Conservation (phyloP, 345 rosid species). For the Eucalyptus virginea region DNA sequence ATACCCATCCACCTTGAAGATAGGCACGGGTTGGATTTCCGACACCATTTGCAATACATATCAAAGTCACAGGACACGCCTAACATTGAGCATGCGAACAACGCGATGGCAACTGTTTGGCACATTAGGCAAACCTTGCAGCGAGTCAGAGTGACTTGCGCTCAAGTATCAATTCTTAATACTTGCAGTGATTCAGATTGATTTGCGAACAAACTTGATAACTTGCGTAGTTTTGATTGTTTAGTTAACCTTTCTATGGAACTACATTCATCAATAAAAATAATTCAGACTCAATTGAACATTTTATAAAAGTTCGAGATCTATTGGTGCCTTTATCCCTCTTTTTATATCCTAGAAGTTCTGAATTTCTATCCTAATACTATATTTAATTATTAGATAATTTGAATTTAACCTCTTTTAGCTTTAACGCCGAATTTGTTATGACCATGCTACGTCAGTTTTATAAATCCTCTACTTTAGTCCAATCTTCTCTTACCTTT, state of each 20-base stretch:
- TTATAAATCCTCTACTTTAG: background rate
- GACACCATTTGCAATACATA: background rate
- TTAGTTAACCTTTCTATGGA: background rate
- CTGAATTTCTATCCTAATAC: background rate
- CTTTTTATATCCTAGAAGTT: background rate
- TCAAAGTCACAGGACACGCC: background rate
- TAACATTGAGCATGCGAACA: background rate
- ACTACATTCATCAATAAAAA: background rate
- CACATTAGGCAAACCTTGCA: background rate
- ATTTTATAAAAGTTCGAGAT: too few species aligned
- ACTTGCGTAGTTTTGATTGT: background rate
- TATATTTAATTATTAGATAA: too few species aligned
- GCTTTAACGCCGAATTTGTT: background rate
- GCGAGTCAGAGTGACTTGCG: accelerated
- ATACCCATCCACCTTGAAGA: background rate
- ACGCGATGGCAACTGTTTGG: background rate
- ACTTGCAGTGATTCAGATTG: too few species aligned
- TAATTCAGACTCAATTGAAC: background rate
- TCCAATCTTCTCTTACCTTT: background rate
- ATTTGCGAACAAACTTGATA: accelerated
- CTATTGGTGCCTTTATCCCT: background rate
- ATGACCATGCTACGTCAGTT: background rate
- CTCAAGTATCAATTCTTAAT: background rate
- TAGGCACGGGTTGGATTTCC: background rate
- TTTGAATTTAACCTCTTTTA: background rate